phyloP scores from a whole-genome alignment of 1,139 yeast genomes.

The Saccharomycopsis crataegensis region DNA sequence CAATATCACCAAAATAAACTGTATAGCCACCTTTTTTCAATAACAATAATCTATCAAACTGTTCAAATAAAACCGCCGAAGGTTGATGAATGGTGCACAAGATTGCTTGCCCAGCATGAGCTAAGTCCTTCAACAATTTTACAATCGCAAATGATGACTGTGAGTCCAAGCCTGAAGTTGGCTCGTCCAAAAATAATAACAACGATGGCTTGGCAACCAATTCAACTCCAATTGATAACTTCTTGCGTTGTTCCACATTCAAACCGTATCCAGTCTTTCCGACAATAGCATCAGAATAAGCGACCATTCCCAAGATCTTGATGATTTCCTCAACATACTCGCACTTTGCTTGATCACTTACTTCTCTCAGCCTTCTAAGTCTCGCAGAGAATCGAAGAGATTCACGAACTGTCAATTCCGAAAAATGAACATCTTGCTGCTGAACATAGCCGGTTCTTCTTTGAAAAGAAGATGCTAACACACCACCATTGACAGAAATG shows the following conservation, averaged over 20 bases:
- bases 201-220: conserved; percentile 49
- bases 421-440: conserved; percentile 56
- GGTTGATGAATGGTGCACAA: conserved; percentile 55
- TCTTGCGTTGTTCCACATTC: conserved; percentile 61
- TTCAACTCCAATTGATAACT: conserved; percentile 58
- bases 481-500: conserved; percentile 52
- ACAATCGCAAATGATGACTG: conserved; percentile 56
- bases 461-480: conserved; percentile 45
- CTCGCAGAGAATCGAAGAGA: conserved; percentile 54
- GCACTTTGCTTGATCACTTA: conserved; percentile 41
- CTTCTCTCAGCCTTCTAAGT: conserved; percentile 45
- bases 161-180: conserved; percentile 54
- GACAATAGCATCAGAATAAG: conserved; percentile 56
- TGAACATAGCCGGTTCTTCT: conserved; percentile 61
- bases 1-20: conserved; percentile 63
- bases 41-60: conserved; percentile 43
- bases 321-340: conserved; percentile 55
- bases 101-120: conserved; percentile 50
- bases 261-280: conserved; percentile 53
- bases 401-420: conserved; percentile 53
- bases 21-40: conserved; percentile 53
- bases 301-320: conserved; percentile 47
- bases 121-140: conserved; percentile 41
- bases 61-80: conserved; percentile 46
- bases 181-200: conserved; percentile 48